Evolutionary conservation across 148 eudicot genomes (phyloP).

Genomic region (Rhododendron ovatum): DNA sequence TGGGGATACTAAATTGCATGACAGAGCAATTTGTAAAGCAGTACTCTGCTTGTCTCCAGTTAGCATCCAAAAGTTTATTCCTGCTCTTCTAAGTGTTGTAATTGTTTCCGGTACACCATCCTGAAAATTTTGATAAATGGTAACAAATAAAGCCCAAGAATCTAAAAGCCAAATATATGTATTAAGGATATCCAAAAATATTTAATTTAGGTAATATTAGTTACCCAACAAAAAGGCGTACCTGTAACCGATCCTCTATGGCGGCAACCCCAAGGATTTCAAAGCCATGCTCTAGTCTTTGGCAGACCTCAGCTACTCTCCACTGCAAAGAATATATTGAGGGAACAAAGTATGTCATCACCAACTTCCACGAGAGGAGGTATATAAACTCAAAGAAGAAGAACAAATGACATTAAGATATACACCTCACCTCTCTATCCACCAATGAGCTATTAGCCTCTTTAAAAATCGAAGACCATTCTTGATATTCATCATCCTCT

Average conservation of each 20-base stretch:
- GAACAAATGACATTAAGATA: slow-evolving; percentile 3
- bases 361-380: background rate
- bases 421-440: slow-evolving; percentile 80
- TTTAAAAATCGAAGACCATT: slow-evolving; percentile 84
- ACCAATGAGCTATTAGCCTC: slow-evolving; percentile 92
- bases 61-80: slow-evolving; percentile 98
- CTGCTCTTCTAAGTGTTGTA: slow-evolving; percentile 83
- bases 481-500: slow-evolving; percentile 74
- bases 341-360: background rate
- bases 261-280: slow-evolving; percentile 95
- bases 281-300: slow-evolving; percentile 72
- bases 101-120: slow-evolving; percentile 96
- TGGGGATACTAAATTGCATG: slow-evolving; percentile 94
- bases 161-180: background rate
- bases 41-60: slow-evolving; percentile 97
- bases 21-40: slow-evolving; percentile 92
- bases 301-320: slow-evolving; percentile 96
- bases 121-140: slow-evolving; percentile 31
- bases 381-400: background rate
- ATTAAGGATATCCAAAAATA: background rate
- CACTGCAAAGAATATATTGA: slow-evolving; percentile 45
- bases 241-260: slow-evolving; percentile 96
- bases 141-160: background rate
- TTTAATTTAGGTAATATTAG: background rate
- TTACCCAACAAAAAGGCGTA: slow-evolving; percentile 12